Conservation (phyloP, 1,284 basidiomycete species). For the Ganoderma multipileum region DNA sequence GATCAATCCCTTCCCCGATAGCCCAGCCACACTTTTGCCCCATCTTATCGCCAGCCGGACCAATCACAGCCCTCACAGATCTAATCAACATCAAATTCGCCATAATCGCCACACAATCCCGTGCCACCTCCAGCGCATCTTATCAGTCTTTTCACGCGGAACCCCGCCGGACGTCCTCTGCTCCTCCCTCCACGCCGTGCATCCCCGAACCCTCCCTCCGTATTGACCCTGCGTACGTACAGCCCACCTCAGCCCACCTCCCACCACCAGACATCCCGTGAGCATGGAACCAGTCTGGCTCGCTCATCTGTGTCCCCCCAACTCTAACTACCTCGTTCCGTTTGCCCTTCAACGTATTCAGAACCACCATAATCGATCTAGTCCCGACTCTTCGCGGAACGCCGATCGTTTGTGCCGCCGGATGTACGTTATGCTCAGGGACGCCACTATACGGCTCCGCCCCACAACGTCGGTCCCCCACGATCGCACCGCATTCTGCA, state of each 20-base stretch:
- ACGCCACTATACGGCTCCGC: conserved; percentile 11
- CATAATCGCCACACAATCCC: conserved; percentile 10
- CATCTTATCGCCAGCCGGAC: conserved; percentile 21
- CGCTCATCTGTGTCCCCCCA: conserved; percentile 14
- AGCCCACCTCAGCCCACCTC: no score
- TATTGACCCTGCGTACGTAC: neutral
- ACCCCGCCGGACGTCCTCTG: conserved; percentile 27
- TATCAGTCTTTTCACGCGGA: conserved; percentile 27
- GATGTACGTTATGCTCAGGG: conserved; percentile 7
- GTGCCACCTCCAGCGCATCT: conserved; percentile 11
- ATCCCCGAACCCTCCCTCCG: neutral
- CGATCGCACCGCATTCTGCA: neutral
- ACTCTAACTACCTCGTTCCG: conserved; percentile 13
- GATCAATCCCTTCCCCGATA: neutral
- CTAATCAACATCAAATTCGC: conserved; percentile 18
- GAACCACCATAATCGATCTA: conserved; percentile 17
- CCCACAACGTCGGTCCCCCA: conserved; percentile 17
- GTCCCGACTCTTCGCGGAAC: conserved; percentile 8
- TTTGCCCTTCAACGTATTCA: conserved; percentile 18
- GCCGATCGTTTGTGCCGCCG: conserved; percentile 19
- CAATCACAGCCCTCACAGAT: conserved; percentile 30
- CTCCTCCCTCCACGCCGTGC: neutral
- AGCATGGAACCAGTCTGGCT: neutral
- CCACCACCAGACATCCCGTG: neutral
- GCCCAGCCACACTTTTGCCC: conserved; percentile 7